phyloP scores from a whole-genome alignment of 257 asterid genomes.

The Ilex aquifolium region DNA sequence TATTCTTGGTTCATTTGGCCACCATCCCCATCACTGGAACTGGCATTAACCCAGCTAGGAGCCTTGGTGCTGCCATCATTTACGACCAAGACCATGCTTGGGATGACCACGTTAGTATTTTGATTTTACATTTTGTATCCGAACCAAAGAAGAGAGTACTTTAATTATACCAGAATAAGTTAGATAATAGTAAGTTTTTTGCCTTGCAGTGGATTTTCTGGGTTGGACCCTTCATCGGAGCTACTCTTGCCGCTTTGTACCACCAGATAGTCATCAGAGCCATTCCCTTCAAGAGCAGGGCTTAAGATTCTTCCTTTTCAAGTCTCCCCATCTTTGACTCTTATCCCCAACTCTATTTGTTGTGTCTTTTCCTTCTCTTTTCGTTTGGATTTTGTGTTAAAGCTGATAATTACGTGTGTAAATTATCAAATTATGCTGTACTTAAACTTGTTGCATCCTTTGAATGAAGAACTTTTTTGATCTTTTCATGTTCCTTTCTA shows the following conservation, averaged over 20 bases:
- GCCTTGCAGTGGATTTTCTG: conserved; percentile 56
- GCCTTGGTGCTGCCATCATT: conserved; percentile 51
- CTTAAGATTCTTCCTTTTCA: conserved; percentile 12
- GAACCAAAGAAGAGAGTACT: no score
- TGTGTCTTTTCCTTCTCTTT: neutral
- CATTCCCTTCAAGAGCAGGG: conserved; percentile 50
- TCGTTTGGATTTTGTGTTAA: neutral
- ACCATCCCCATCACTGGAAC: conserved; percentile 53
- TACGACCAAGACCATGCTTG: conserved; percentile 36
- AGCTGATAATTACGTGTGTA: no score
- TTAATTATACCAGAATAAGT: no score
- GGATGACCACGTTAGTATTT: conserved; percentile 41
- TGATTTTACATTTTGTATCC: no score
- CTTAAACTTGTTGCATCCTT: no score
- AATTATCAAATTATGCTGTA: no score
- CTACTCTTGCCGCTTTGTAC: conserved; percentile 52
- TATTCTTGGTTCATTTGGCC: conserved; percentile 47
- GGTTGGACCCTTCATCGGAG: conserved; percentile 70
- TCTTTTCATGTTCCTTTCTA: no score
- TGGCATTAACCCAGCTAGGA: conserved; percentile 47
- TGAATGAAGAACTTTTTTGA: no score
- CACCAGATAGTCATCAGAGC: conserved; percentile 60
- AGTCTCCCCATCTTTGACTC: neutral
- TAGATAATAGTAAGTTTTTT: neutral
- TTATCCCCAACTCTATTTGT: no score